These are phyloP conservation scores for Pyrus bretschneideri DNA, from an alignment of 306 rosid genomes.

Conservation along the genomic window DNA sequence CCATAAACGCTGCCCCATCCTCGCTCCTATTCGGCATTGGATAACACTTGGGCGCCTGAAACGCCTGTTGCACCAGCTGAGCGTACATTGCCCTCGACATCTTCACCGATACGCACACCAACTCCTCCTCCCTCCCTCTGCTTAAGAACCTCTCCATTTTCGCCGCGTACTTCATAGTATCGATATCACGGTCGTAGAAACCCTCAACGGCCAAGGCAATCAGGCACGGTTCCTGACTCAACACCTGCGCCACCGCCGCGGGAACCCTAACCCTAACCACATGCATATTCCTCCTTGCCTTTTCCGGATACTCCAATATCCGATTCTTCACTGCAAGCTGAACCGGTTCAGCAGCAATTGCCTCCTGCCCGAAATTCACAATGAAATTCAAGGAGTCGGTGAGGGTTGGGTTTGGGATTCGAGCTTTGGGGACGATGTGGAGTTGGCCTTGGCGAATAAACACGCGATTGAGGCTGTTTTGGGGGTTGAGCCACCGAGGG, in stretches of 20 bases:
- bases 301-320: conserved; percentile 62
- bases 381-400: conserved; percentile 52
- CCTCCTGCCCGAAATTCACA: conserved; percentile 16
- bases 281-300: conserved; percentile 51
- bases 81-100: conserved; percentile 98
- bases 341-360: conserved; percentile 54
- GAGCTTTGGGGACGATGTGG: conserved; percentile 49
- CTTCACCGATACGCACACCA: conserved; percentile 54
- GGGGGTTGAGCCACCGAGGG: conserved; percentile 94
- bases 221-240: conserved; percentile 66
- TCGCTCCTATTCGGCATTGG: conserved; percentile 48
- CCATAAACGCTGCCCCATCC: conserved; percentile 24
- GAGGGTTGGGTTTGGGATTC: conserved; percentile 39
- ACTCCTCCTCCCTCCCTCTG: conserved; percentile 49
- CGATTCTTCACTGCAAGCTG: conserved; percentile 45
- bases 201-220: conserved; percentile 79
- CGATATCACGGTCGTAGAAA: conserved; percentile 83
- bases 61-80: conserved; percentile 70
- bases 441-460: conserved; percentile 56
- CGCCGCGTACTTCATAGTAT: conserved; percentile 71
- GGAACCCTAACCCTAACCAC: conserved; percentile 76
- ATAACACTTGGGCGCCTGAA: conserved; percentile 78
- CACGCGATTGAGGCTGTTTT: conserved; percentile 58
- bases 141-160: conserved; percentile 67
- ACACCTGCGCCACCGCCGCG: conserved; percentile 49